phyloP scores from a whole-genome alignment of 495 filamentous ascomycete species.

The Penicillium lividum region DNA sequence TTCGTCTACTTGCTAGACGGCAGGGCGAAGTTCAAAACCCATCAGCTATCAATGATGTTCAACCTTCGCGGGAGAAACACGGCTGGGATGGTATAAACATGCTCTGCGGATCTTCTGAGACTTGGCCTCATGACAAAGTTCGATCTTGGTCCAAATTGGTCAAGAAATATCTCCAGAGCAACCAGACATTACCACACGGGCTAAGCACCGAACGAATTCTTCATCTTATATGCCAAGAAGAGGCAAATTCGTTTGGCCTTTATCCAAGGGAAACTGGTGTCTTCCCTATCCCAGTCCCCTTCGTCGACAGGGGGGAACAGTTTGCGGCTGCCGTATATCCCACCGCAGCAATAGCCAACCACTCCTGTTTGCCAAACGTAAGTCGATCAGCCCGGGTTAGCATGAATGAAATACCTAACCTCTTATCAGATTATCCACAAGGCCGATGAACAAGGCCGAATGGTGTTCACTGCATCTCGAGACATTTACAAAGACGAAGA shows the following conservation, averaged over 20 bases:
- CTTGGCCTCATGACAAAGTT: conserved; percentile 39
- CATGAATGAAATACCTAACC: conserved; percentile 6
- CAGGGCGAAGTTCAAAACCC: conserved; percentile 1
- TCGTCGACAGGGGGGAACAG: conserved; percentile 34
- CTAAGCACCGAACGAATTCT: conserved; percentile 26
- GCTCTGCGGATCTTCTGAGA: conserved; percentile 36
- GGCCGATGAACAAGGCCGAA: conserved; percentile 35
- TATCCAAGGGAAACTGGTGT: conserved; percentile 42
- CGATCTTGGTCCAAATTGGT: conserved; percentile 33
- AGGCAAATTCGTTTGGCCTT: conserved; percentile 44
- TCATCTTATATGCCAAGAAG: conserved; percentile 39
- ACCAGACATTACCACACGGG: conserved; percentile 26
- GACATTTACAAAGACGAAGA: conserved; percentile 40
- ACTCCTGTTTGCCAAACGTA: conserved; percentile 44
- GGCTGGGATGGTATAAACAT: conserved; percentile 37
- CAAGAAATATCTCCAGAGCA: conserved; percentile 38
- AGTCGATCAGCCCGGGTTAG: conserved; percentile 3
- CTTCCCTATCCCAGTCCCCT: conserved; percentile 18
- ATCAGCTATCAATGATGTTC: neutral
- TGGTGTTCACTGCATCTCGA: conserved; percentile 39
- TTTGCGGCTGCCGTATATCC: conserved; percentile 44
- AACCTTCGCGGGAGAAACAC: conserved; percentile 11
- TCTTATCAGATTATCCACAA: conserved; percentile 35
- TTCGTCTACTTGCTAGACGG: conserved; percentile 37
- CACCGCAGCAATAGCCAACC: conserved; percentile 39